Base-by-base conservation (phyloP, 73 alveolate genomes). In the Uronychia setigera region DNA sequence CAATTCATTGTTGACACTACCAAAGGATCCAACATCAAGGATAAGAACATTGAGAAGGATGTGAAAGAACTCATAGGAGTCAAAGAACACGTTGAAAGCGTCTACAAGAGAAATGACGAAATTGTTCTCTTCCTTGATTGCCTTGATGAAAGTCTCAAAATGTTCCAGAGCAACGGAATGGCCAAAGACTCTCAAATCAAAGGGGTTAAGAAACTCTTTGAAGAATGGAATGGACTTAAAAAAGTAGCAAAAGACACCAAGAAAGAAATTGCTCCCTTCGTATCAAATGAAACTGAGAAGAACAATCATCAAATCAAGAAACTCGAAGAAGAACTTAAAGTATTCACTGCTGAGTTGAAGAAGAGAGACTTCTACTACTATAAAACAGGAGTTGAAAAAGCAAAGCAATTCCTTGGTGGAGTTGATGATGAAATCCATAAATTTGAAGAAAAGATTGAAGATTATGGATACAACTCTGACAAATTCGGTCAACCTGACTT, bases 401-500 rank as follows among this genome's bases (percentile, higher is more conserved):
- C 99, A 0, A 88, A 91, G 88, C 87, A 90, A 85, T 93, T 92
- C 58, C 91, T 98, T 5, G 87, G 83, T 29, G 94, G 83, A 85
- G 98, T 93, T 67, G 93, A 88, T 34, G 92, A 87, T 26, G 96
- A 97, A 85, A 86, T 97, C 34, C 93, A 81, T 28, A 95, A 87
- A 57, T 96, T 94, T 82, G 97, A 96, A 77, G 93, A 91, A 80
- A 86, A 90, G 79, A 91, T 97, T 67, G 89, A 93, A 60, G 96
- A 95, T 35, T 91, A 93, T 79, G 98, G 98, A 58, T 94, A 93
- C 82, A 95, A 95, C 78, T 95, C 98, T 82, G 74, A 84, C 74
- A 97, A 96, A 91, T 98, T 98, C 89, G 99, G 99, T 29, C 92
- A 94, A 95, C 99, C 99, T 32, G 99, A 98, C 76, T 93, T 94